These are phyloP conservation scores for Tolypocladium endophyticum DNA, from an alignment of 2,329 filamentous ascomycete species.

Conservation along the genomic window DNA sequence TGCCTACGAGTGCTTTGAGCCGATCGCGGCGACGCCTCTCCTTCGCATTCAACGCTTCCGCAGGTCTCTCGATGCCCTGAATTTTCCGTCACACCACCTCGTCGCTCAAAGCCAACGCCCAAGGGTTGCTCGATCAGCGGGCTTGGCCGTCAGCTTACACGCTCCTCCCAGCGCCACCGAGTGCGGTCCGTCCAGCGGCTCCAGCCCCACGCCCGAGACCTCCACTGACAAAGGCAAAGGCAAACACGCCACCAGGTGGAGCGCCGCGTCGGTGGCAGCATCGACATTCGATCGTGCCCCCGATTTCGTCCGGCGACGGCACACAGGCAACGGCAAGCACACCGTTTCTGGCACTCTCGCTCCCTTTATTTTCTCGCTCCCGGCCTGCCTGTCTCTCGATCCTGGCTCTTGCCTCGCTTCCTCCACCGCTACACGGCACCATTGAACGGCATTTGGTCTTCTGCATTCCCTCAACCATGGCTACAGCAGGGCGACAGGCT, in stretches of 20 bases:
- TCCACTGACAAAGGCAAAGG: no score
- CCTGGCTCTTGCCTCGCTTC: neutral
- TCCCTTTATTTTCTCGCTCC: neutral
- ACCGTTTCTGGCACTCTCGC: neutral
- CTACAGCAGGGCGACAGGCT: slow-evolving; percentile 15
- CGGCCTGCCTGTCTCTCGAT: neutral
- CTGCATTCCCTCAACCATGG: slow-evolving; percentile 11
- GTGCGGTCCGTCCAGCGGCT: no score
- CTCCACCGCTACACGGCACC: neutral
- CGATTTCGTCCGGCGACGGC: neutral
- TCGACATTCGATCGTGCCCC: neutral
- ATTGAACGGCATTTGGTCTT: neutral
- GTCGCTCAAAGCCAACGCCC: neutral
- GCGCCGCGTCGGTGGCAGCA: neutral
- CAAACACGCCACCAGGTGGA: slow-evolving; percentile 1
- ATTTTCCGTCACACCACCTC: neutral
- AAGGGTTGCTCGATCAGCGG: neutral
- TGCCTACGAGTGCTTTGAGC: no score
- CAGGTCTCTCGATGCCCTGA: neutral
- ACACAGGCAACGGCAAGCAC: neutral
- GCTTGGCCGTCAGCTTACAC: neutral
- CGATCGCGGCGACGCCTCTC: no score
- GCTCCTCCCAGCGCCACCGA: no score
- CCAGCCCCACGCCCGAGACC: neutral
- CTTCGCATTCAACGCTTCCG: neutral